Percentiles rank a stretch among this genome's conserved stretches.
These are phyloP conservation scores for Cichorium intybus DNA, from an alignment of 140 eudicot species.

Conservation along the genomic window DNA sequence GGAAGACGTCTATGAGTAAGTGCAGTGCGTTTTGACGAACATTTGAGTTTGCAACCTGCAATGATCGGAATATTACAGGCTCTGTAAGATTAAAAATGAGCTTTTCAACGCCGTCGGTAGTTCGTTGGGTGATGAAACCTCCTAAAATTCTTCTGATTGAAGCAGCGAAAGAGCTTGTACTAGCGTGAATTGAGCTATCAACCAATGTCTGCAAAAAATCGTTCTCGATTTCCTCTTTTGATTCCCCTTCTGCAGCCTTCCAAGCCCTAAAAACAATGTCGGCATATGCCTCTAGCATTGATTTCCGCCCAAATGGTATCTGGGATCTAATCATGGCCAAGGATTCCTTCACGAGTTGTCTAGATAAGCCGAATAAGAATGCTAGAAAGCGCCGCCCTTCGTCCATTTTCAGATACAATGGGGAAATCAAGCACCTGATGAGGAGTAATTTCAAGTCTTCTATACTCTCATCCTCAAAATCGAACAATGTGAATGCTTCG, in stretches of 20 bases:
- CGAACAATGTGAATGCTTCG: constrained; percentile 77
- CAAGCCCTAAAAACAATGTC: constrained; percentile 90
- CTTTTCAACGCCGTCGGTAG: constrained; percentile 86
- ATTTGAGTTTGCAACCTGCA: constrained; percentile 97
- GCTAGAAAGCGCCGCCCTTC: constrained; percentile 83
- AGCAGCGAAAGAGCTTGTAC: constrained; percentile 61
- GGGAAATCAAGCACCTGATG: constrained; percentile 80
- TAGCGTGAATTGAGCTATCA: constrained; percentile 78
- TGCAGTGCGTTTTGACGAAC: constrained; percentile 93
- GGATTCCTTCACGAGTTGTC: constrained; percentile 74
- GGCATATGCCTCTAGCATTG: constrained; percentile 91
- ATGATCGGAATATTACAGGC: constrained; percentile 88
- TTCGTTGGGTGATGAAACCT: constrained; percentile 70
- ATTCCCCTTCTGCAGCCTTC: constrained; percentile 62
- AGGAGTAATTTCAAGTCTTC: constrained; percentile 83
- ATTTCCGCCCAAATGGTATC: constrained; percentile 82
- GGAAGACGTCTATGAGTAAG: constrained; percentile 83
- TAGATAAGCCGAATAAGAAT: constrained; percentile 62
- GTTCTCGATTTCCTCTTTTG: constrained; percentile 68
- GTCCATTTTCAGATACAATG: constrained; percentile 79
- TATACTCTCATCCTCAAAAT: constrained; percentile 97
- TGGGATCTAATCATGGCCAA: constrained; percentile 87
- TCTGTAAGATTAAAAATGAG: constrained; percentile 82
- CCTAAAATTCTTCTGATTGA: constrained; percentile 78
- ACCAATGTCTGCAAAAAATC: constrained; percentile 68